Conservation (phyloP, 352 stramenopile species). For the Peronospora destructor region DNA sequence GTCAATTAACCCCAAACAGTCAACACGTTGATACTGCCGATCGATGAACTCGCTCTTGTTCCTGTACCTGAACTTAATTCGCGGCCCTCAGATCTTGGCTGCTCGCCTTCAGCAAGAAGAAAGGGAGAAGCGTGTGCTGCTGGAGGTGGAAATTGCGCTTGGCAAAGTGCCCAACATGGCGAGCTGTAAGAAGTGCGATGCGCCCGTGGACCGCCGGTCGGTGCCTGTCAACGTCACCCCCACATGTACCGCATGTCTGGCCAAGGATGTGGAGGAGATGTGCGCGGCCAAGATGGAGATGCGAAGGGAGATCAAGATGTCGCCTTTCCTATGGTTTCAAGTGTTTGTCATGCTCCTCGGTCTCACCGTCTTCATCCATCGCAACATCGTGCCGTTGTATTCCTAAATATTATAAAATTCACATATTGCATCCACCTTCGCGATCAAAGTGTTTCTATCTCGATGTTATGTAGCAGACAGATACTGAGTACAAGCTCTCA, state of each 20-base stretch:
- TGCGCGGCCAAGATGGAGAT: slow-evolving; percentile 23
- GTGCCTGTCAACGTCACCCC: slow-evolving; percentile 26
- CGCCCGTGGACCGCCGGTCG: slow-evolving; percentile 32
- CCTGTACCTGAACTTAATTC: slow-evolving; percentile 72
- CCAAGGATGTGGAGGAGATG: slow-evolving; percentile 26
- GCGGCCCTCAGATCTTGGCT: slow-evolving; percentile 47
- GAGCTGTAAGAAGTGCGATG: slow-evolving; percentile 77
- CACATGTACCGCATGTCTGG: slow-evolving; percentile 42
- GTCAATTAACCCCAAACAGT: too few relatives aligned
- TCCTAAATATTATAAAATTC: background rate
- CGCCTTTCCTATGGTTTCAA: slow-evolving; percentile 70
- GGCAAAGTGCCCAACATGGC: slow-evolving; percentile 40
- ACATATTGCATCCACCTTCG: too few relatives aligned
- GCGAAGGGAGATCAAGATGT: slow-evolving; percentile 46
- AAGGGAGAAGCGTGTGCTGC: slow-evolving; percentile 35
- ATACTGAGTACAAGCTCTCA: too few relatives aligned
- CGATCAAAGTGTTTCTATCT: background rate
- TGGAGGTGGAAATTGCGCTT: slow-evolving; percentile 44
- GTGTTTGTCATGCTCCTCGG: slow-evolving; percentile 49
- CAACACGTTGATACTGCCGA: background rate
- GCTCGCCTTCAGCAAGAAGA: slow-evolving; percentile 49
- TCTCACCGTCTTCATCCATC: slow-evolving; percentile 58
- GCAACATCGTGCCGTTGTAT: slow-evolving; percentile 53
- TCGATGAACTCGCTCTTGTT: slow-evolving; percentile 73
- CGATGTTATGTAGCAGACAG: too few relatives aligned